Percentiles rank a stretch among this genome's conserved stretches.
These are phyloP conservation scores for Gigaspora rosea DNA, from an alignment of 192 early-diverging fungal species.

Conservation along the genomic window DNA sequence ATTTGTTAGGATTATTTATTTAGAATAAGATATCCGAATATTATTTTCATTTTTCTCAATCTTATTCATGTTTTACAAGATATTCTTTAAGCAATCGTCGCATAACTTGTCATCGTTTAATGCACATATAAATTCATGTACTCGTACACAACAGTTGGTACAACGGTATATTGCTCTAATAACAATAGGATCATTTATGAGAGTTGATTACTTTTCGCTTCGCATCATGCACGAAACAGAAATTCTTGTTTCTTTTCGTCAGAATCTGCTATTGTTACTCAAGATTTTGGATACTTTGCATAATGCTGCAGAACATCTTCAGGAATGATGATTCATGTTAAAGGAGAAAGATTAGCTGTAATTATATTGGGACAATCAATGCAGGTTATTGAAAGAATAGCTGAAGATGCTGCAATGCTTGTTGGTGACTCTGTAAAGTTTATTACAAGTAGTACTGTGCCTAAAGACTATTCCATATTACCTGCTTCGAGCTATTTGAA, in stretches of 20 bases:
- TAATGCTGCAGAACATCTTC: slow-evolving; percentile 30
- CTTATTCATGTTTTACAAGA: slow-evolving; percentile 32
- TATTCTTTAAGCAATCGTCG: slow-evolving; percentile 16
- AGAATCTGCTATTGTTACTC: slow-evolving; percentile 11
- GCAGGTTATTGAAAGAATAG: slow-evolving; percentile 25
- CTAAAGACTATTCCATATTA: slow-evolving; percentile 51
- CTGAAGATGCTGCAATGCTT: slow-evolving; percentile 27
- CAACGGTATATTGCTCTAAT: slow-evolving; percentile 34
- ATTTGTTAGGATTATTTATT: too few species aligned
- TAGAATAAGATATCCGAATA: slow-evolving; percentile 27
- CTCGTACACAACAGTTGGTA: slow-evolving; percentile 18
- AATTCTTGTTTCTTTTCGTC: slow-evolving; percentile 10
- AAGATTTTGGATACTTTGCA: slow-evolving; percentile 29
- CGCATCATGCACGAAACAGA: background rate
- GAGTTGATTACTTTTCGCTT: slow-evolving; percentile 31
- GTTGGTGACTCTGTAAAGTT: background rate
- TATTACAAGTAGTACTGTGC: slow-evolving; percentile 46
- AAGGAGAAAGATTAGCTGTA: slow-evolving; percentile 51
- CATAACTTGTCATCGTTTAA: slow-evolving; percentile 20
- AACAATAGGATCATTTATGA: slow-evolving; percentile 34
- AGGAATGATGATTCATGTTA: slow-evolving; percentile 42
- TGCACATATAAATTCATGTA: slow-evolving; percentile 7
- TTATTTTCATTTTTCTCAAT: slow-evolving; percentile 36
- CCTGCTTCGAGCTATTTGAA: slow-evolving; percentile 53
- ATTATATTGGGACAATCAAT: slow-evolving; percentile 47